Evolutionary conservation across 2,329 filamentous ascomycete species (phyloP), one percentile per base, ranked within the genome.

Genomic region (Nigrospora sphaerica): DNA sequence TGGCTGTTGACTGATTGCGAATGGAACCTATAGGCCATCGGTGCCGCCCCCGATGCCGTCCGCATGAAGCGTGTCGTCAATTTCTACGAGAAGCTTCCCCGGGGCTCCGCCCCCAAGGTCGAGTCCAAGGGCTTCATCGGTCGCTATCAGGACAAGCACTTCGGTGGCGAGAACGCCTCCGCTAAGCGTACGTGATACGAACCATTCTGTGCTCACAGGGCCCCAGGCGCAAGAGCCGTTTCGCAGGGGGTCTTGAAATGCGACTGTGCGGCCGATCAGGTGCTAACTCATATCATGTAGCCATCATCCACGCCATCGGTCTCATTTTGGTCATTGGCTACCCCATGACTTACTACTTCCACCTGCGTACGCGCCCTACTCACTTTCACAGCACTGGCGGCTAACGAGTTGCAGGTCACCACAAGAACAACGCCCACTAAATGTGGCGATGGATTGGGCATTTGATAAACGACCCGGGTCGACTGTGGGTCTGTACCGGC

Each of bases 361-460:
- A 98, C 75, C 81, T 98, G 64, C 89, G 93, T 98, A 84, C 72
- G 88, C 19, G 6, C 7, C 3, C 18, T 6, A 12, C 5, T 36
- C 13, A n/a, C 34, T 3, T 10, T 14, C 2, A 23, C 23, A 10
- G 19, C 4, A 6, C 18, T 6, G 38, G 18, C 23, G 18, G 38
- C 38, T 39, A 19, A 39, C 23, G 12, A 19, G 14, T 17, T 9
- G 23, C 13, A 98, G 93, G 93, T 63, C 92, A 98, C 83, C 92
- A 97, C 87, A 98, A 98, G 88, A 97, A 98, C 86, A 95, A 98
- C 73, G 88, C 89, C 62, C 93, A 98, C 80, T 98, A 95, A 76
- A 34, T 12, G 32, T 10, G 32, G 18, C 18, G 16, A 32, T 35
- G 9, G 19, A 23, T 14, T 14, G 38, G 19, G 16, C 14, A 39